These are phyloP conservation scores for Salinomyces thailandicus DNA, from an alignment of 2,329 filamentous ascomycete genomes.

Conservation along the genomic window DNA sequence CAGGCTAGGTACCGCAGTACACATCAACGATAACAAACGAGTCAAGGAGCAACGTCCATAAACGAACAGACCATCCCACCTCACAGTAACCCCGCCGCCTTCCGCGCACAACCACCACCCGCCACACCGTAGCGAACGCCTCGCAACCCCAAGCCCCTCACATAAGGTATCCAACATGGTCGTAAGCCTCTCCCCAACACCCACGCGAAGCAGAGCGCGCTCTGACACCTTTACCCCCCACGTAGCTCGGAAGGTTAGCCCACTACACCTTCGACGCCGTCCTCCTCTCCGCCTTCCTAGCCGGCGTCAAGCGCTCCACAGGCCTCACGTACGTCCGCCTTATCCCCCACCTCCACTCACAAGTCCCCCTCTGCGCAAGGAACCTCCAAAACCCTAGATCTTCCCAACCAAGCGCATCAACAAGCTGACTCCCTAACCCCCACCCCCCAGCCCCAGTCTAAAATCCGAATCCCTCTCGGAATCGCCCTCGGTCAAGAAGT, in stretches of 20 bases:
- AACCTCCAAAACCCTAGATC: not conserved
- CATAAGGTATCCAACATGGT: slow-evolving; percentile 11
- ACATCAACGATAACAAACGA: too few species aligned
- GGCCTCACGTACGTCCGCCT: slow-evolving; percentile 76
- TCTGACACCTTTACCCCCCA: slow-evolving; percentile 36
- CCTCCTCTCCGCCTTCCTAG: slow-evolving; percentile 89
- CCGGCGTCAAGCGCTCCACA: slow-evolving; percentile 93
- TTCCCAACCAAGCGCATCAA: slow-evolving; percentile 3
- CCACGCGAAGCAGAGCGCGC: not conserved
- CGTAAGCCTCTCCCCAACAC: slow-evolving; percentile 8
- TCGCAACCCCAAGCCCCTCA: not conserved
- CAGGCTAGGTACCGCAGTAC: too few species aligned
- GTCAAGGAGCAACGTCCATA: too few species aligned
- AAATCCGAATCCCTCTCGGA: slow-evolving; percentile 77
- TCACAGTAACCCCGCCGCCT: too few species aligned
- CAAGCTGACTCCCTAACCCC: slow-evolving; percentile 23
- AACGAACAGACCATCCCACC: too few species aligned
- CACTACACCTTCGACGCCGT: slow-evolving; percentile 97
- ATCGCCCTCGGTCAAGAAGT: slow-evolving; percentile 71
- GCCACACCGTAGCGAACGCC: too few species aligned
- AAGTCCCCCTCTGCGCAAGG: slow-evolving; percentile 17
- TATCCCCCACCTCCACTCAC: slow-evolving; percentile 14
- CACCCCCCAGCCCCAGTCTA: slow-evolving; percentile 59
- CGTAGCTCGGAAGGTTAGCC: slow-evolving; percentile 85
- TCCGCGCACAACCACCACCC: too few species aligned